These are phyloP conservation scores for Podospora appendiculata DNA, from an alignment of 495 filamentous ascomycete species.

Conservation along the genomic window DNA sequence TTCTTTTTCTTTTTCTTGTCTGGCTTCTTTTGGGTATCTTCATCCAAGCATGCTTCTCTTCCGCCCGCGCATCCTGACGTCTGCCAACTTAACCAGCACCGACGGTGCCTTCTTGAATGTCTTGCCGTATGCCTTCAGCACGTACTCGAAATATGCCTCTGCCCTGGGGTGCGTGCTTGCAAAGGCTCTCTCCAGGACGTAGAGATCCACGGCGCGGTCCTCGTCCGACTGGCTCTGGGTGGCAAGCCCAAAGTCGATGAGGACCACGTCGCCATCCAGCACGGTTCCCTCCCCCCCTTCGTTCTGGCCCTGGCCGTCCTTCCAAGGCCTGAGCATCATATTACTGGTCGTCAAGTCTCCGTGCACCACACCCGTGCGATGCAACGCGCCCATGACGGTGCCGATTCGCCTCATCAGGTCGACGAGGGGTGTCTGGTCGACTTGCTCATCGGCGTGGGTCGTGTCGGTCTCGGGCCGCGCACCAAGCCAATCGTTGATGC, in stretches of 20 bases:
- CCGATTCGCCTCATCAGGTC: constrained; percentile 69
- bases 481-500: constrained; percentile 57
- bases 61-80: constrained; percentile 90
- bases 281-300: constrained; percentile 18
- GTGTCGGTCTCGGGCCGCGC: constrained; percentile 35
- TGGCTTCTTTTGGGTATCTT: background rate
- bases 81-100: constrained; percentile 67
- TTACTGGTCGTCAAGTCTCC: constrained; percentile 98
- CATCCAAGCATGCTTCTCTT: constrained; percentile 96
- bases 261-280: constrained; percentile 66
- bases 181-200: constrained; percentile 95
- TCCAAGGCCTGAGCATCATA: constrained; percentile 64
- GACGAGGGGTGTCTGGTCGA: constrained; percentile 24
- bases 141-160: constrained; percentile 61
- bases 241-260: constrained; percentile 95
- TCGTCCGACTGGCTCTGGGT: constrained; percentile 77
- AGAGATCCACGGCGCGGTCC: constrained; percentile 92
- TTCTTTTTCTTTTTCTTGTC: constrained; percentile 3
- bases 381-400: constrained; percentile 65
- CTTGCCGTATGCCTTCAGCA: constrained; percentile 47
- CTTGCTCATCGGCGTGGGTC: constrained; percentile 15
- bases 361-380: constrained; percentile 78
- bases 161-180: constrained; percentile 86
- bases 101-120: constrained; percentile 42
- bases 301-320: constrained; percentile 1